Evolutionary conservation across 2,329 filamentous ascomycete species (phyloP), one percentile per base, ranked within the genome.

Genomic region (Fusarium drepaniforme): DNA sequence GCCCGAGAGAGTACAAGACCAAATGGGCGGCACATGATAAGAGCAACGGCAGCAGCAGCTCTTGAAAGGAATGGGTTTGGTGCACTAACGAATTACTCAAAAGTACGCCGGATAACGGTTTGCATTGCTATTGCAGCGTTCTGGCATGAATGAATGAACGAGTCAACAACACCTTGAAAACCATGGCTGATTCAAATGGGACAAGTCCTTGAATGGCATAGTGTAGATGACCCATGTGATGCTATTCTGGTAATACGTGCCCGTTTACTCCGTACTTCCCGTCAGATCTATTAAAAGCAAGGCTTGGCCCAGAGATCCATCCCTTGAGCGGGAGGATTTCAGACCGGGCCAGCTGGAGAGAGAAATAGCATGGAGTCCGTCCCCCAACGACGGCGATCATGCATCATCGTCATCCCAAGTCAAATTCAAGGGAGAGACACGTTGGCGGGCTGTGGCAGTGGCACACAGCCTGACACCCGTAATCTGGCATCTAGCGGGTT

Each of bases 1-100:
- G 92, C 81, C 97, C 97, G 11, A 90, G 95, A 77, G 93, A 94
- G 70, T 99, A 94, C 84, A 99, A 99, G 87, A 92, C 82, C 30
- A 82, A 78, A 61, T 81, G 80, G 80, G 80, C 80, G 64, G 72
- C 71, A 57, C 61, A 70, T 30, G 71, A 80, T 53, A 75, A 72
- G 63, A 72, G 72, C 66, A 58, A 44, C 35, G 35, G 35, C 35
- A 15, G 35, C 35, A 15, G 35, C 49, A 68, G 63, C 25, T 46
- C n/a, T 51, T 78, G 49, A 78, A 78, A 68, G 62, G 53, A 37
- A 33, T 58, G 25, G 53, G 66, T 40, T 63, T 38, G 35, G 25
- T 35, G 42, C 69, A 51, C 64, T 33, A 38, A 51, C 42, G 59
- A 59, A 38, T 53, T 62, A 49, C 59, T 30, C 28, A 56, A 62